phyloP scores from a whole-genome alignment of 2,329 filamentous ascomycete species.

The Fusarium secorum region DNA sequence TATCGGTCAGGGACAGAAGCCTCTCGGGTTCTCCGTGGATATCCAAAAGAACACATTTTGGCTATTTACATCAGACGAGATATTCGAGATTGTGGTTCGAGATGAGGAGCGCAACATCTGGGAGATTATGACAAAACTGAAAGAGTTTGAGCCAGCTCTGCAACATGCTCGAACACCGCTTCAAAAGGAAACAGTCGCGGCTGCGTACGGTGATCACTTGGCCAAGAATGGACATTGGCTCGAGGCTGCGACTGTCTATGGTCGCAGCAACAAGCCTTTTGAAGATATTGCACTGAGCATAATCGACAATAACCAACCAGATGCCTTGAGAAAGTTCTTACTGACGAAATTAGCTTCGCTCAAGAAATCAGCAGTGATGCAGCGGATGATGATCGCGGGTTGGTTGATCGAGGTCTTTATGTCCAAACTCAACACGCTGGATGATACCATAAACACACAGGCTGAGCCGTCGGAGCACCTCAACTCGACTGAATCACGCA shows the following conservation, averaged over 20 bases:
- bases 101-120: conserved; percentile 94
- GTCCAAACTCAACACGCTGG: conserved; percentile 92
- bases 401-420: conserved; percentile 98
- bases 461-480: conserved; percentile 79
- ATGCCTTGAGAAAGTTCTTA: conserved; percentile 90
- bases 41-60: conserved; percentile 96
- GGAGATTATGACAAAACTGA: conserved; percentile 87
- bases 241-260: conserved; percentile 90
- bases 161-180: conserved; percentile 80
- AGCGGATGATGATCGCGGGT: conserved; percentile 91
- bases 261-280: conserved; percentile 95
- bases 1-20: conserved; percentile 78
- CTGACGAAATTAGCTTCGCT: conserved; percentile 81
- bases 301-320: conserved; percentile 88
- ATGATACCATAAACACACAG: conserved; percentile 91
- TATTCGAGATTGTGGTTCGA: conserved; percentile 90
- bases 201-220: conserved; percentile 88
- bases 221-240: conserved; percentile 81
- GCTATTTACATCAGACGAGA: conserved; percentile 90
- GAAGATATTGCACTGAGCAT: conserved; percentile 93
- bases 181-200: conserved; percentile 91
- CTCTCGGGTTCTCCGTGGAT: conserved; percentile 87
- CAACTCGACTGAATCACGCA: conserved; percentile 74
- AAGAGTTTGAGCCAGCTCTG: conserved; percentile 88
- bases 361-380: conserved; percentile 88